Conservation (phyloP, 768 basidiomycete species). For the Solioccasus polychromus region DNA sequence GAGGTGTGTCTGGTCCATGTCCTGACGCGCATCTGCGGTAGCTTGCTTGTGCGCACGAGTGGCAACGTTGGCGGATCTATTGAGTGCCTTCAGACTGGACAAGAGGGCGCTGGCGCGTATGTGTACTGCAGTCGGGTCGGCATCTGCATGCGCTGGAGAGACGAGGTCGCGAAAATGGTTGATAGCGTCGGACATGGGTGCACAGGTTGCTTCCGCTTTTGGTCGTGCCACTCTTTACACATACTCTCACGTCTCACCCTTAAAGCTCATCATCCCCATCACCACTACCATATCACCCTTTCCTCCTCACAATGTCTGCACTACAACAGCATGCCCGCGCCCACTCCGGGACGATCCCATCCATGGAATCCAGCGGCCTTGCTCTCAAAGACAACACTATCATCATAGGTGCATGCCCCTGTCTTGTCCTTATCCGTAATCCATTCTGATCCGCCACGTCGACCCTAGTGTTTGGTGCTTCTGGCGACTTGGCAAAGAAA, state of each 20-base stretch:
- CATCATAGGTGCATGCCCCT: conserved; percentile 66
- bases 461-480: conserved; percentile 82
- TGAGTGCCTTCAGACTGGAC: conserved; percentile 73
- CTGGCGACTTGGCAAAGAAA: conserved; percentile 98
- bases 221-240: conserved; percentile 16
- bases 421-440: conserved; percentile 8
- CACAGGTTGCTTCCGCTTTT: conserved; percentile 2
- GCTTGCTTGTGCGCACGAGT: conserved; percentile 72
- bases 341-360: conserved; percentile 82
- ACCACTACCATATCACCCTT: not conserved
- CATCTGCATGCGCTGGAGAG: conserved; percentile 45
- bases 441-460: conserved; percentile 10
- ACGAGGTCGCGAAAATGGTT: conserved; percentile 65
- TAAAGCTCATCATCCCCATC: conserved; percentile 13
- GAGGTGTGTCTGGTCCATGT: conserved; percentile 89
- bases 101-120: conserved; percentile 74
- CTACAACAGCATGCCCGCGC: conserved; percentile 51
- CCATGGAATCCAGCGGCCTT: conserved; percentile 74
- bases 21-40: conserved; percentile 70
- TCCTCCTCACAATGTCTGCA: conserved; percentile 17
- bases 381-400: conserved; percentile 84
- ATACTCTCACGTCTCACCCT: conserved; percentile 18
- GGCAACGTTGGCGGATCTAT: conserved; percentile 68
- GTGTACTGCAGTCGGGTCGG: conserved; percentile 43
- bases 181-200: conserved; percentile 41